A percentile compares a stretch with the other conserved stretches of the same genome.
These are phyloP conservation scores for Globisporangium nagaii DNA, from an alignment of 352 stramenopile genomes.

Conservation along the genomic window DNA sequence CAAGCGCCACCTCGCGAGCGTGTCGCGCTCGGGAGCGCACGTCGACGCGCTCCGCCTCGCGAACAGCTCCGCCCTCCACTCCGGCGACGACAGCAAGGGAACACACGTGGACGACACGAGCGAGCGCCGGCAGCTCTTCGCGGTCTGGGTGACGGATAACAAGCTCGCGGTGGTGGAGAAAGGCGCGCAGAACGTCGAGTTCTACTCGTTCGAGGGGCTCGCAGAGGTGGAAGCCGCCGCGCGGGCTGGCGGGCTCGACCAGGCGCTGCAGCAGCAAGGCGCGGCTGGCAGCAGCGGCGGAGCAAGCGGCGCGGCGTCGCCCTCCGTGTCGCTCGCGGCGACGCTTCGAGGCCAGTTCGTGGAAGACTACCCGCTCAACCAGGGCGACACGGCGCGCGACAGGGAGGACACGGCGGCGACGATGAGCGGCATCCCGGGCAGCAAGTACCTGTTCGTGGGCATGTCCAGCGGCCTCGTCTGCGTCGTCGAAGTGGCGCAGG, in stretches of 20 bases:
- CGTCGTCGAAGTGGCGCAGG: slow-evolving; percentile 43
- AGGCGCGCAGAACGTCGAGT: slow-evolving; percentile 50
- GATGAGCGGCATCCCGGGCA: slow-evolving; percentile 41
- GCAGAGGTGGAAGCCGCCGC: slow-evolving; percentile 7
- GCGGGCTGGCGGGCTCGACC: slow-evolving; percentile 16
- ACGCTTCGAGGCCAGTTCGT: slow-evolving; percentile 23
- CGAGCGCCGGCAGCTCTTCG: slow-evolving; percentile 33
- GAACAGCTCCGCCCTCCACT: background rate
- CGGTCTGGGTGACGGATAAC: slow-evolving; percentile 45
- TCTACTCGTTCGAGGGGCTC: slow-evolving; percentile 66
- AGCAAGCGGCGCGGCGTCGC: background rate
- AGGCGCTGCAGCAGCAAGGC: slow-evolving; percentile 11
- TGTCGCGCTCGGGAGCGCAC: slow-evolving; percentile 24
- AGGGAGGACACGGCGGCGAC: slow-evolving; percentile 38
- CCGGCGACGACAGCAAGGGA: background rate
- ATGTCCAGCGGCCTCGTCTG: slow-evolving; percentile 70
- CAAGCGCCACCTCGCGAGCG: slow-evolving; percentile 31
- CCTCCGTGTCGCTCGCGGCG: background rate
- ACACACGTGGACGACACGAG: slow-evolving; percentile 5
- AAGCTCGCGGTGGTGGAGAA: slow-evolving; percentile 63
- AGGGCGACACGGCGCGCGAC: slow-evolving; percentile 37
- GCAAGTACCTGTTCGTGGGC: slow-evolving; percentile 63
- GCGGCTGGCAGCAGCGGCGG: background rate
- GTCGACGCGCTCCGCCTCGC: slow-evolving; percentile 6
- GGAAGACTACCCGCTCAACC: slow-evolving; percentile 58